A percentile compares a stretch with the other conserved stretches of the same genome.
Evolutionary conservation across 2,329 filamentous ascomycete genomes (phyloP).

Genomic region (Zasmidium cellare): DNA sequence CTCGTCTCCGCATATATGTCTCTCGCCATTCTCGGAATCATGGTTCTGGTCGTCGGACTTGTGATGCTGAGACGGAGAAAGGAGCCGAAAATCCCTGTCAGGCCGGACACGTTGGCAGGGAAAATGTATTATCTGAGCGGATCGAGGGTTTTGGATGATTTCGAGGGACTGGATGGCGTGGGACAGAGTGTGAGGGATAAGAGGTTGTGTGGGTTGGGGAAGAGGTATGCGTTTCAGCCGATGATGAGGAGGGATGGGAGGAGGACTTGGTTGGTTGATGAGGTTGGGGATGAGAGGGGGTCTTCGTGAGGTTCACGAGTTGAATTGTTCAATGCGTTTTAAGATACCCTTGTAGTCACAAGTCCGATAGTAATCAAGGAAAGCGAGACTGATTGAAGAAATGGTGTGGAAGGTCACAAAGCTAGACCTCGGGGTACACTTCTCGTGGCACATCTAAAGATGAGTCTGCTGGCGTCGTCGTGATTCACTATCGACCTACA

Average conservation of each 20-base stretch:
- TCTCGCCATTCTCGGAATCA: slow-evolving; percentile 16
- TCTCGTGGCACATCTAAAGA: no score
- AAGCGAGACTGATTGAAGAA: no score
- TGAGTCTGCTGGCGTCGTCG: no score
- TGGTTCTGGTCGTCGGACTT: slow-evolving; percentile 13
- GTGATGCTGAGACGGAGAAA: slow-evolving; percentile 12
- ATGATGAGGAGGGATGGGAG: slow-evolving; percentile 16
- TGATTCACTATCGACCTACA: no score
- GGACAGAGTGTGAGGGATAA: slow-evolving; percentile 7
- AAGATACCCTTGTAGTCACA: no score
- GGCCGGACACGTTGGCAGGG: slow-evolving; percentile 19
- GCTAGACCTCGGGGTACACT: no score
- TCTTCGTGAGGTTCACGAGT: background rate
- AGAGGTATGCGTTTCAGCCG: slow-evolving; percentile 14
- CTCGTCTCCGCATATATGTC: slow-evolving; percentile 19
- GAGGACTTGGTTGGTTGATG: slow-evolving; percentile 17
- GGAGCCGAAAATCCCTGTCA: slow-evolving; percentile 16
- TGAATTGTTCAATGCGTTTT: no score
- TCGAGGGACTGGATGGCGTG: slow-evolving; percentile 12
- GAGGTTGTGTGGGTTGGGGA: slow-evolving; percentile 10
- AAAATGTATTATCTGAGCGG: slow-evolving; percentile 10
- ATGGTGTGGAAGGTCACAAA: no score
- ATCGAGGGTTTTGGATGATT: slow-evolving; percentile 14
- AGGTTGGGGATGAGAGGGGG: background rate
- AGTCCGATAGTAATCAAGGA: no score